Base-by-base conservation (phyloP, 1,139 yeast species). In the Candida labiduridarum region DNA sequence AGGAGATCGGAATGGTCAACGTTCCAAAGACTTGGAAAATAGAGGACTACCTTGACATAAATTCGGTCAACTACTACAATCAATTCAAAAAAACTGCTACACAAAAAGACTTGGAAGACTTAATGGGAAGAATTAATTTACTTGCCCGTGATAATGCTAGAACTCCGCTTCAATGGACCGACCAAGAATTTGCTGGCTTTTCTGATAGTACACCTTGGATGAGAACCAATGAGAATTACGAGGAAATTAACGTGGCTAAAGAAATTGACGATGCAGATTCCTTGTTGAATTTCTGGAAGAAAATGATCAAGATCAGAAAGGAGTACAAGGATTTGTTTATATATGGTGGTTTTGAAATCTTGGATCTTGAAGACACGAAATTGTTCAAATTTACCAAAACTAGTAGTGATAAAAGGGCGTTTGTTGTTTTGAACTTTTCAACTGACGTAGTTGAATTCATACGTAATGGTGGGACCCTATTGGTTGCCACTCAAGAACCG, bases 151-250 rank as follows among this genome's bases (percentile, higher is more conserved):
- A 81, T 59, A 72, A 82, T 57, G 78, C 84, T 4, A 72, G 86
- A 61, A 72, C 83, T 10, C 86, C 86, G 16, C 78, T 82, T 54
- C 85, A 80, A 59, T 82, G 86, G 86, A 76, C 74, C 51, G 62
- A 62, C 44, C 57, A 69, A 1, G 66, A 58, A 8, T 57, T 74
- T 54, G 83, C 72, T 29, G 85, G 86, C 0, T 82, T 82, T 61
- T 64, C 83, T 12, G 62, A 70, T 2, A 78, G 68, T 29, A 65
- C 64, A 51, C 85, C 86, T 12, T 82, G 87, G 86, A 80, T 77
- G 67, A 67, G 74, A 52, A 76, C 78, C 53, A 76, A 78, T 56
- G 82, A 78, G 49, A 75, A 78, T 56, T 81, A 77, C 62, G 66
- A 62, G 52, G 74, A 73, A 41, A 68, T 79, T 57, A 82, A 82